Percentiles rank a stretch among this genome's conserved stretches.
Evolutionary conservation across 305 asterid species (phyloP).

Genomic region (Fraxinus velutina): DNA sequence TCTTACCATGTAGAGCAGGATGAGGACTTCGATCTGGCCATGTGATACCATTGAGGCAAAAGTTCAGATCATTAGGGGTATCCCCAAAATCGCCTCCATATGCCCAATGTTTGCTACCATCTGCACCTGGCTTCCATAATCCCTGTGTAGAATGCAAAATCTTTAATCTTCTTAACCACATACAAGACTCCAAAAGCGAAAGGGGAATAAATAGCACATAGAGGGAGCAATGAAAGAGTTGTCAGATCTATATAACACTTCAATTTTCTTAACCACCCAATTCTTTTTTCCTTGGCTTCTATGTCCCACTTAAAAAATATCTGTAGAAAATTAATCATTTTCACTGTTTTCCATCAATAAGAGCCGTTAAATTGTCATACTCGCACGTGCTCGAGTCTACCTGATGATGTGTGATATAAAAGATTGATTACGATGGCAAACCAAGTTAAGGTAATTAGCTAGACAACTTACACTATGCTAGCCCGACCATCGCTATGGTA

Average conservation of each 20-base stretch:
- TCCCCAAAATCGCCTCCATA: conserved; percentile 99
- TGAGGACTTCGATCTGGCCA: conserved; percentile 98
- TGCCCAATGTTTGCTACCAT: conserved; percentile 85
- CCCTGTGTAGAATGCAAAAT: conserved; percentile 40
- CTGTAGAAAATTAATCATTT: neutral
- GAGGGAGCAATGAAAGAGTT: neutral
- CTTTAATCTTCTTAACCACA: neutral
- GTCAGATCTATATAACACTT: neutral
- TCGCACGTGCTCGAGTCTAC: neutral
- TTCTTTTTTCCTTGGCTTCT: neutral
- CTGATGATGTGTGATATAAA: neutral
- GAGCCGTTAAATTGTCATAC: neutral
- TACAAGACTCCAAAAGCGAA: neutral
- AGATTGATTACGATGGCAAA: neutral
- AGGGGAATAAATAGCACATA: neutral
- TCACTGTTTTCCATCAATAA: neutral
- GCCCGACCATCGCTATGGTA: neutral
- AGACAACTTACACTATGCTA: neutral
- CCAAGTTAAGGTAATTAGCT: neutral
- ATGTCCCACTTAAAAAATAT: neutral
- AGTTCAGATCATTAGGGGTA: conserved; percentile 80
- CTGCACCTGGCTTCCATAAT: conserved; percentile 62
- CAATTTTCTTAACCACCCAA: neutral
- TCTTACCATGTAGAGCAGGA: conserved; percentile 82
- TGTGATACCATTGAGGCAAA: conserved; percentile 79